Conservation (phyloP, 345 rosid genomes). For the Populus ilicifolia region DNA sequence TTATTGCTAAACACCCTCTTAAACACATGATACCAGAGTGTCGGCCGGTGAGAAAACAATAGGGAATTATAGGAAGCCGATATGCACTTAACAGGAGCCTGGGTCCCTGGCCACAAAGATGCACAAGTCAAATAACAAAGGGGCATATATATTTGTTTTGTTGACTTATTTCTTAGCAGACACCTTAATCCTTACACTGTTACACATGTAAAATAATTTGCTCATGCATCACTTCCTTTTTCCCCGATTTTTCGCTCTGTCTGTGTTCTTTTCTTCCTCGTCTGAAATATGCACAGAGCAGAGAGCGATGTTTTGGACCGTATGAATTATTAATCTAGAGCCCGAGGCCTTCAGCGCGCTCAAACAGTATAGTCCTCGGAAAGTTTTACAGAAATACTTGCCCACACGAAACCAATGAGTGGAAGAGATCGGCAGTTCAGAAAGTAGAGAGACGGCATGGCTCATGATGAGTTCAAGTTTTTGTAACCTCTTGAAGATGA, state of each 20-base stretch:
- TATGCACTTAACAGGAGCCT: background rate
- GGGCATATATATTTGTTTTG: constrained; percentile 10
- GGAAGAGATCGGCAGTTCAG: background rate
- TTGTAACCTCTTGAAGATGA: no score
- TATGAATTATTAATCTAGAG: background rate
- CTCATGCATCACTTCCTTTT: background rate
- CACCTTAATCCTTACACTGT: background rate
- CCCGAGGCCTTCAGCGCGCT: background rate
- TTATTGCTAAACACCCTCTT: background rate
- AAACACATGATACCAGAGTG: background rate
- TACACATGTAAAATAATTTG: background rate
- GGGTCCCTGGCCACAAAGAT: constrained; percentile 11
- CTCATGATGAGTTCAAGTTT: no score
- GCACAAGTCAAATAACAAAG: constrained; percentile 23
- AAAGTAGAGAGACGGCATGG: no score
- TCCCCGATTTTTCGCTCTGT: background rate
- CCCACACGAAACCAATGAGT: background rate
- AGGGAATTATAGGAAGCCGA: background rate
- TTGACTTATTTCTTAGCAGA: background rate
- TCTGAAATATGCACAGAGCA: background rate
- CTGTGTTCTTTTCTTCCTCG: background rate
- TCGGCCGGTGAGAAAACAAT: background rate
- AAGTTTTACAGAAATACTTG: background rate
- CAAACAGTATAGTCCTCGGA: background rate
- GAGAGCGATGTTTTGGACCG: background rate